Percentiles rank a stretch among this genome's conserved stretches.
phyloP scores from a whole-genome alignment of 768 basidiomycete genomes.

The Mycena metata region DNA sequence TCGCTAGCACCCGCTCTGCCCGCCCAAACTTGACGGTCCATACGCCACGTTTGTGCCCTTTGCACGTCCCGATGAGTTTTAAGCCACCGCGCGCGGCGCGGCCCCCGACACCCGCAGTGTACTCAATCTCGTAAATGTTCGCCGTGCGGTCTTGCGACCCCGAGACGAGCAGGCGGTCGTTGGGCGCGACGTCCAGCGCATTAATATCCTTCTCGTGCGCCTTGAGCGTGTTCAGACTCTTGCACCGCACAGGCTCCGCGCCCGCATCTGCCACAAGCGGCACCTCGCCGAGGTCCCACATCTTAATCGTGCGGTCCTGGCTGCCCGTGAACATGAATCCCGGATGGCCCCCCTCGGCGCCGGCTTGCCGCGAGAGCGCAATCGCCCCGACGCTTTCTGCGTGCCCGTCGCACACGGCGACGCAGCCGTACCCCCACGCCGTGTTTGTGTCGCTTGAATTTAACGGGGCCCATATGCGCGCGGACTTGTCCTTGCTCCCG shows the following conservation, averaged over 20 bases:
- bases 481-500: constrained; percentile 93
- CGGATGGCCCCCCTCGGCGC: constrained; percentile 46
- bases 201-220: constrained; percentile 99
- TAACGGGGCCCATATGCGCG: constrained; percentile 82
- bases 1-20: constrained; percentile 87
- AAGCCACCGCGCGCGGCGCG: constrained; percentile 75
- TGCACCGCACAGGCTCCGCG: constrained; percentile 63
- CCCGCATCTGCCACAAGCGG: constrained; percentile 46
- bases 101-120: constrained; percentile 54
- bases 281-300: constrained; percentile 90
- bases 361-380: constrained; percentile 76
- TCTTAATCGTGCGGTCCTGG: constrained; percentile 97
- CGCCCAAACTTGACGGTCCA: constrained; percentile 94
- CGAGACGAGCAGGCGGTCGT: constrained; percentile 89
- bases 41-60: constrained; percentile 96
- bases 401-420: constrained; percentile 93
- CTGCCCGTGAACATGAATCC: constrained; percentile 94
- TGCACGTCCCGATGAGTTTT: constrained; percentile 86
- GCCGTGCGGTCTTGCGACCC: constrained; percentile 97
- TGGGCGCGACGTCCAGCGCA: constrained; percentile 91
- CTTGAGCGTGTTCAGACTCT: constrained; percentile 86
- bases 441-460: constrained; percentile 33
- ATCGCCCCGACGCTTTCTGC: constrained; percentile 94
- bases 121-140: constrained; percentile 87
- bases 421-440: constrained; percentile 76